Base-by-base conservation (phyloP, 2,329 filamentous ascomycete genomes). In the Orbilia brochopaga region DNA sequence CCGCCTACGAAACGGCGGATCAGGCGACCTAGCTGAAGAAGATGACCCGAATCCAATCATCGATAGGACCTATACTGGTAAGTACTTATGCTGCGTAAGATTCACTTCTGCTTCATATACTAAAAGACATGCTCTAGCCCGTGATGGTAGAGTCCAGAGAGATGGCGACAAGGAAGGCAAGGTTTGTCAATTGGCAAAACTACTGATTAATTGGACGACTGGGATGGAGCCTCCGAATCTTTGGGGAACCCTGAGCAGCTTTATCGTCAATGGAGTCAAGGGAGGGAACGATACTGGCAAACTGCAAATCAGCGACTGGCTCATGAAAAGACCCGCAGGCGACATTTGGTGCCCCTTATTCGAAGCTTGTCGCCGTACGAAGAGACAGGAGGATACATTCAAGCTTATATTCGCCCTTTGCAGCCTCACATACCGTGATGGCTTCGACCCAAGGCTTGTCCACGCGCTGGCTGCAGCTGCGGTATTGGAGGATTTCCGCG, bases 301-400 rank as follows among this genome's bases (percentile, higher is more conserved):
- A 32, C 23, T 72, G n/a, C 60, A 61, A 53, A 53, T 72, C 30
- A 24, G 50, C 40, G 67, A 64, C 17, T 40, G 46, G 8, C n/a
- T 72, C 2, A 37, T 72, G 2, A 65, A 59, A 32, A 24, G 67
- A 21, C 52, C 67, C 1, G n/a, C 42, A 1, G 67, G 67, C 19
- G 67, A 72, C 13, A 64, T 72, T 21, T 72, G 67, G 67, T 64
- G 67, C n/a, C 30, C 59, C 21, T 23, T 72, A 3, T 72, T 60
- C 17, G 13, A 53, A 8, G 13, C 56, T 6, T 72, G 67, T 17
- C 54, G 67, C 8, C 44, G 46, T 2, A 48, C 55, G 7, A 56
- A 27, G 15, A 44, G 17, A 19, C 2, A 23, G 1, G 59, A 55
- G 2, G 60, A 72, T 44, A 1, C 30, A 0, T 72, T 51, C 30